These are phyloP conservation scores for Russula brevipes DNA, from an alignment of 768 basidiomycete genomes.

Conservation along the genomic window DNA sequence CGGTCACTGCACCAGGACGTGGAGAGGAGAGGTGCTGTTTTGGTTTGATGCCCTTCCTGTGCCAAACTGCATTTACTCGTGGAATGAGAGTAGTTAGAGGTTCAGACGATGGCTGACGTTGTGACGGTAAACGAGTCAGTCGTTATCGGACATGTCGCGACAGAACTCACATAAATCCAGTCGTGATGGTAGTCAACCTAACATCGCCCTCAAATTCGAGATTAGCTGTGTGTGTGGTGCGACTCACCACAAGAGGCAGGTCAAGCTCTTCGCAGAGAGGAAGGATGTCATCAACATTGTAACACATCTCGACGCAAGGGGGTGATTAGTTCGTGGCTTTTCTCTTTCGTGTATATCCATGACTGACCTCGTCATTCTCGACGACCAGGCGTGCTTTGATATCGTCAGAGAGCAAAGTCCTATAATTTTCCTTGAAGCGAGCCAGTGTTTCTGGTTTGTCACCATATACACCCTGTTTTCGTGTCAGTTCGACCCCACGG, in stretches of 20 bases:
- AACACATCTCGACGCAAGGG: conserved; percentile 53
- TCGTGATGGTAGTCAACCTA: conserved; percentile 77
- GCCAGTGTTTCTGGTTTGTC: conserved; percentile 68
- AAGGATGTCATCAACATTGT: conserved; percentile 84
- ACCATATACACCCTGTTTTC: conserved; percentile 61
- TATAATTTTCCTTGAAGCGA: conserved; percentile 69
- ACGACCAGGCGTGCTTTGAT: conserved; percentile 73
- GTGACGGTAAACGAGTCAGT: not conserved
- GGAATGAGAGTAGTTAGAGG: conserved; percentile 63
- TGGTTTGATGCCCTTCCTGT: conserved; percentile 68
- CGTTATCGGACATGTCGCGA: conserved; percentile 38
- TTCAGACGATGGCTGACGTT: conserved; percentile 33
- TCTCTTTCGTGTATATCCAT: not conserved
- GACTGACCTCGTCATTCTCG: conserved; percentile 87
- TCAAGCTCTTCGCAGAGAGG: conserved; percentile 79
- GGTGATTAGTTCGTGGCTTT: not conserved
- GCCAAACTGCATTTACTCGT: conserved; percentile 71
- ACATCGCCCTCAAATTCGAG: not conserved
- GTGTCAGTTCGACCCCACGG: not conserved
- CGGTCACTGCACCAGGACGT: conserved; percentile 72
- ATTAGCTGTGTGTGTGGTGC: conserved; percentile 55
- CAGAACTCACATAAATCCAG: conserved; percentile 44
- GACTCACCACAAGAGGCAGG: conserved; percentile 44
- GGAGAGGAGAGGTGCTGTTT: conserved; percentile 93
- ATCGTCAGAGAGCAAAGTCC: conserved; percentile 48